A percentile compares a stretch with the other conserved stretches of the same genome.
These are phyloP conservation scores for Fusarium heterosporum DNA, from an alignment of 2,329 filamentous ascomycete genomes.

Conservation along the genomic window DNA sequence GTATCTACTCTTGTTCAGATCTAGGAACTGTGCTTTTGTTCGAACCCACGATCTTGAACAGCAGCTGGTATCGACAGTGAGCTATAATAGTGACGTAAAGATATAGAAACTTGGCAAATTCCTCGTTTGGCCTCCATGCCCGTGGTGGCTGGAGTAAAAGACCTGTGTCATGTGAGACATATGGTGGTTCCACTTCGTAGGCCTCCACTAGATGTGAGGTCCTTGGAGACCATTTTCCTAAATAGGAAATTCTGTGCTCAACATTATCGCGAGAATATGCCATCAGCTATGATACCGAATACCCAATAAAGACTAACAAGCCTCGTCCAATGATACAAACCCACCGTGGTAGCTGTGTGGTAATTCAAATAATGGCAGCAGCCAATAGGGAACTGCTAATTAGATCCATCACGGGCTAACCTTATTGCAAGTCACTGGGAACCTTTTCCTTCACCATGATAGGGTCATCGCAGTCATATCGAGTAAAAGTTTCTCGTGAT, in stretches of 20 bases:
- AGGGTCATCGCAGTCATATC: no score
- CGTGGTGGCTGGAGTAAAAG: neutral
- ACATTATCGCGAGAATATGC: neutral
- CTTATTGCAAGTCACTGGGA: neutral
- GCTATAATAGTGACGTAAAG: no score
- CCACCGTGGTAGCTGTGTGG: no score
- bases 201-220: neutral
- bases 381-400: no score
- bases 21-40: no score
- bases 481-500: no score
- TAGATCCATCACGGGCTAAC: no score
- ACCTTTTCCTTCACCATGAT: no score
- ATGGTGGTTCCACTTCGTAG: neutral
- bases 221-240: conserved; percentile 18
- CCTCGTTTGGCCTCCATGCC: neutral
- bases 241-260: conserved; percentile 14
- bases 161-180: neutral
- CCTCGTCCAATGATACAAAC: no score
- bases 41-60: neutral
- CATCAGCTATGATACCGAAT: no score
- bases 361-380: no score
- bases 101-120: neutral
- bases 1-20: neutral
- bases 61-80: neutral
- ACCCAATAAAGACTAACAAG: no score